Conservation (phyloP, 2,329 filamentous ascomycete species). For the Oidium heveae region DNA sequence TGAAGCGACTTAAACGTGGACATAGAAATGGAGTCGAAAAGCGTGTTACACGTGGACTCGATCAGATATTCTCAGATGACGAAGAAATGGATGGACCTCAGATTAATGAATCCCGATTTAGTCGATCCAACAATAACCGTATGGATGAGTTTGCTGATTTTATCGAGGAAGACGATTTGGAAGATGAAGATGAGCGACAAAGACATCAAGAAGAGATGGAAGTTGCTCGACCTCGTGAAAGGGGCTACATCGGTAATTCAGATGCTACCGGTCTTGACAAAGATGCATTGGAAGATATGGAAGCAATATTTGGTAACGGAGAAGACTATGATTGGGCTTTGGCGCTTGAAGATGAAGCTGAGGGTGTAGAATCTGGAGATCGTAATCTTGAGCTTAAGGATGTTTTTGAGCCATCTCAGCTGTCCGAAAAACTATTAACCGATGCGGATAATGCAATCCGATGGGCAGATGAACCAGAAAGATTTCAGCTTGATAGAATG, state of each 20-base stretch:
- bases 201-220: constrained; percentile 66
- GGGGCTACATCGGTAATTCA: constrained; percentile 41
- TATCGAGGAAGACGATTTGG: constrained; percentile 86
- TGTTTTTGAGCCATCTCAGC: constrained; percentile 89
- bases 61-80: constrained; percentile 88
- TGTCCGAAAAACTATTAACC: constrained; percentile 82
- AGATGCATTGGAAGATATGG: constrained; percentile 84
- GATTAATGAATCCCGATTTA: constrained; percentile 16
- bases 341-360: constrained; percentile 65
- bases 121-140: constrained; percentile 24
- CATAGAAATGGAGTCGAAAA: constrained; percentile 51
- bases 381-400: constrained; percentile 84
- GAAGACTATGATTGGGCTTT: constrained; percentile 92
- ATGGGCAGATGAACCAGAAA: constrained; percentile 69
- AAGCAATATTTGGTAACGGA: constrained; percentile 83
- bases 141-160: constrained; percentile 81
- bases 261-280: constrained; percentile 75
- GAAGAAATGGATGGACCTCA: constrained; percentile 45
- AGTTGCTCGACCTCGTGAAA: constrained; percentile 56
- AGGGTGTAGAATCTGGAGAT: constrained; percentile 53
- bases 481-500: constrained; percentile 77
- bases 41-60: constrained; percentile 44
- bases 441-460: constrained; percentile 88
- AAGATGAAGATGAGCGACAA: constrained; percentile 56
- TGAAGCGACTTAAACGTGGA: constrained; percentile 88